Percentiles rank a stretch among this genome's conserved stretches.
Conservation (phyloP, 1,284 basidiomycete species). For the Cystobasidium sp. region DNA sequence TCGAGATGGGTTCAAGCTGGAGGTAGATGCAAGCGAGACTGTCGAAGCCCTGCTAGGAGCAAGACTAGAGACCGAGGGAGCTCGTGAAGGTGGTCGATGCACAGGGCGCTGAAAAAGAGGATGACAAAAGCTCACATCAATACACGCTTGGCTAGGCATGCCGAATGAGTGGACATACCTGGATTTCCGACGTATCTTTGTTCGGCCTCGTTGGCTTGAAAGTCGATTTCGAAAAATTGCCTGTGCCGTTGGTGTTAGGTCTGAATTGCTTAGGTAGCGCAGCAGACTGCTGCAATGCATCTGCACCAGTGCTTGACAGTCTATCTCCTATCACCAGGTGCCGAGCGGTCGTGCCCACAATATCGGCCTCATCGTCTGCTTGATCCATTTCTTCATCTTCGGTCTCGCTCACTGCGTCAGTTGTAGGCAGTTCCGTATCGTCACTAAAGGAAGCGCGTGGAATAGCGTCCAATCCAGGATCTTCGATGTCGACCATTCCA, state of each 20-base stretch:
- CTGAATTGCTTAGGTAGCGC: not conserved
- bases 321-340: too few species aligned
- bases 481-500: constrained; percentile 34
- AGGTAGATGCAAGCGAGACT: constrained; percentile 25
- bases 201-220: constrained; percentile 32
- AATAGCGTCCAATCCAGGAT: constrained; percentile 35
- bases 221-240: constrained; percentile 10
- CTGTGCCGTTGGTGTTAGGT: not conserved
- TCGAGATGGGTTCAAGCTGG: constrained; percentile 6
- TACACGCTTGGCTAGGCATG: not conserved
- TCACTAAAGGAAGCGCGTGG: constrained; percentile 14
- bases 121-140: not conserved
- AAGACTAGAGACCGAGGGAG: constrained; percentile 37
- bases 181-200: constrained; percentile 1
- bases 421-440: constrained; percentile 16
- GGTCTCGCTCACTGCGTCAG: constrained; percentile 4
- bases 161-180: not conserved
- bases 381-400: constrained; percentile 24
- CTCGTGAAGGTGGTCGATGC: constrained; percentile 37
- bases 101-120: constrained; percentile 18
- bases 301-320: not conserved
- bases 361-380: not conserved
- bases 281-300: constrained; percentile 7
- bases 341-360: not conserved
- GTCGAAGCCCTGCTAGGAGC: constrained; percentile 34